These are phyloP conservation scores for Camellia oleifera DNA, from an alignment of 179 eudicot species.

Conservation along the genomic window DNA sequence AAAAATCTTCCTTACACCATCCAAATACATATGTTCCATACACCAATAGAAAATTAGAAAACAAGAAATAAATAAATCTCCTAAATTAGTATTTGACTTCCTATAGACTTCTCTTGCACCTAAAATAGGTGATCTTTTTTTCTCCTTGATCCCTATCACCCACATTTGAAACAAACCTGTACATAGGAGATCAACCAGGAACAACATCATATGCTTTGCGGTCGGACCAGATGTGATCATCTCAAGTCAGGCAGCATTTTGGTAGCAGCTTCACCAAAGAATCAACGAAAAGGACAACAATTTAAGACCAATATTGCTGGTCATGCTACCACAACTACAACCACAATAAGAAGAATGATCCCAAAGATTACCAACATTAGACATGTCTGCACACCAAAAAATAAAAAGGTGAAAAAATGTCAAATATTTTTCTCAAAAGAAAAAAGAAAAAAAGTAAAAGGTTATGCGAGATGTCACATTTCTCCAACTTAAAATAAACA, in stretches of 20 bases:
- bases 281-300: background rate
- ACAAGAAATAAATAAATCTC: too few species aligned
- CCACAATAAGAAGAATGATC: conserved; percentile 49
- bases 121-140: too few species aligned
- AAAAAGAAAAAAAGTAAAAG: background rate
- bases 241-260: background rate
- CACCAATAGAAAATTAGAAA: too few species aligned
- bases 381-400: conserved; percentile 38
- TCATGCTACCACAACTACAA: conserved; percentile 45
- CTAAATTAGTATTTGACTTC: too few species aligned
- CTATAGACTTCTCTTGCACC: too few species aligned
- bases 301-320: background rate
- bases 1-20: too few species aligned
- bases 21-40: too few species aligned
- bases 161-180: too few species aligned
- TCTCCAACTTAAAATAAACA: background rate
- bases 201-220: background rate
- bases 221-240: background rate
- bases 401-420: background rate
- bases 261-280: background rate
- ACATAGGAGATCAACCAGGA: too few species aligned
- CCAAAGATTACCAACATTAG: conserved; percentile 52
- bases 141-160: too few species aligned
- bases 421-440: background rate
- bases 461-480: background rate